A percentile compares a stretch with the other conserved stretches of the same genome.
Evolutionary conservation across 73 alveolate species (phyloP).

Genomic region (Tetrahymena elliotti): DNA sequence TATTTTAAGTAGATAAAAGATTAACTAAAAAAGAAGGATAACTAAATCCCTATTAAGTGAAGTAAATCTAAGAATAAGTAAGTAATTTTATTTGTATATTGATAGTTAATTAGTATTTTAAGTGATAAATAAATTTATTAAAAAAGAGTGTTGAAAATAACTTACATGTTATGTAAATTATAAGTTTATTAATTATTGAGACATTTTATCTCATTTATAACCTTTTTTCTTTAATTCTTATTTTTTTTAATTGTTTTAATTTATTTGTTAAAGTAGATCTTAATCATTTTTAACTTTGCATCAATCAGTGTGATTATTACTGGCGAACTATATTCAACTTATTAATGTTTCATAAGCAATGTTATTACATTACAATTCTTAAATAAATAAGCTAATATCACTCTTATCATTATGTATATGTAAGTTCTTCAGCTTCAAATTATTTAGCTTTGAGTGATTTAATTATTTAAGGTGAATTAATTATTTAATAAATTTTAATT

Average conservation of each 20-base stretch:
- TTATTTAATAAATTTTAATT: not conserved
- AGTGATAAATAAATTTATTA: not conserved
- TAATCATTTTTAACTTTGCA: no score
- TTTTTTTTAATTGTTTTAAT: no score
- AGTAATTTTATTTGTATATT: not conserved
- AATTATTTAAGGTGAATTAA: not conserved
- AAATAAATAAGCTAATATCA: not conserved
- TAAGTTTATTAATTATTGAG: not conserved
- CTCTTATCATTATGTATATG: not conserved
- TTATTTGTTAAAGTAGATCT: no score
- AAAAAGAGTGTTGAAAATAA: not conserved
- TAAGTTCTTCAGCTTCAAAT: not conserved
- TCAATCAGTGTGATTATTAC: no score
- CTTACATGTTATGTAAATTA: not conserved
- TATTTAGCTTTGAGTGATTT: not conserved
- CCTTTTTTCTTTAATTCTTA: no score
- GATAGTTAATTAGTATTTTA: not conserved
- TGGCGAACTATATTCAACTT: no score
- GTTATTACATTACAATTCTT: no score
- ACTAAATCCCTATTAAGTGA: not conserved
- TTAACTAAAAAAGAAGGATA: not conserved
- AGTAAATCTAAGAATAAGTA: not conserved
- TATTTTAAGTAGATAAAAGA: not conserved
- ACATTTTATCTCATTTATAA: no score
- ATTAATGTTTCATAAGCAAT: no score